Evolutionary conservation across 148 eudicot genomes (phyloP).

Genomic region (Amaranthus palmeri): DNA sequence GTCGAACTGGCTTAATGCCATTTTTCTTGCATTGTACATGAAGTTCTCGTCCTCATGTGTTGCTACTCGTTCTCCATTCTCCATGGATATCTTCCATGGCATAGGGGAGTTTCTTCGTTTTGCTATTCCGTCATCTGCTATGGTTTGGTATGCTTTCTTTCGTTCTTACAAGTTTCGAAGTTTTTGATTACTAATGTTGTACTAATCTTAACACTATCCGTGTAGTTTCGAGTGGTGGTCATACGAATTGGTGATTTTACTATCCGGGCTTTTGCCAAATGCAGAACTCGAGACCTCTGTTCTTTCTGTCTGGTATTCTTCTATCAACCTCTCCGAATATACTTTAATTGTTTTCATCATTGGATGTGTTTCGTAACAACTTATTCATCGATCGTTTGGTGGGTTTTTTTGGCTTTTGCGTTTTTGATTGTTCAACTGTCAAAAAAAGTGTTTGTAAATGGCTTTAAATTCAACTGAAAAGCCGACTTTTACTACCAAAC

Average conservation of each 20-base stretch:
- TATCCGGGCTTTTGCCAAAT: conserved; percentile 76
- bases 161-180: neutral
- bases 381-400: no score
- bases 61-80: conserved; percentile 52
- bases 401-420: no score
- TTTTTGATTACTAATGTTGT: neutral
- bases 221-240: conserved; percentile 80
- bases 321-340: no score
- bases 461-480: no score
- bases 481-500: no score
- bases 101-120: conserved; percentile 59
- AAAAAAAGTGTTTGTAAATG: no score
- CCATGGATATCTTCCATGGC: conserved; percentile 53
- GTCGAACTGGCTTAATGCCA: conserved; percentile 57
- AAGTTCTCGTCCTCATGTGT: conserved; percentile 49
- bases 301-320: conserved; percentile 50
- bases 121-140: conserved; percentile 76
- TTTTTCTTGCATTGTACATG: conserved; percentile 47
- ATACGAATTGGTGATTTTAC: conserved; percentile 57
- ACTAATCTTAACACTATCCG: neutral
- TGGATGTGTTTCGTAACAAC: no score
- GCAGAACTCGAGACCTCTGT: conserved; percentile 75
- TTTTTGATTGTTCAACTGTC: no score
- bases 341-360: no score
- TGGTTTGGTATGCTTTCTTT: conserved; percentile 53